Evolutionary conservation across 306 rosid species (phyloP), one percentile per base, ranked within the genome.

Genomic region (Ceratonia siliqua): DNA sequence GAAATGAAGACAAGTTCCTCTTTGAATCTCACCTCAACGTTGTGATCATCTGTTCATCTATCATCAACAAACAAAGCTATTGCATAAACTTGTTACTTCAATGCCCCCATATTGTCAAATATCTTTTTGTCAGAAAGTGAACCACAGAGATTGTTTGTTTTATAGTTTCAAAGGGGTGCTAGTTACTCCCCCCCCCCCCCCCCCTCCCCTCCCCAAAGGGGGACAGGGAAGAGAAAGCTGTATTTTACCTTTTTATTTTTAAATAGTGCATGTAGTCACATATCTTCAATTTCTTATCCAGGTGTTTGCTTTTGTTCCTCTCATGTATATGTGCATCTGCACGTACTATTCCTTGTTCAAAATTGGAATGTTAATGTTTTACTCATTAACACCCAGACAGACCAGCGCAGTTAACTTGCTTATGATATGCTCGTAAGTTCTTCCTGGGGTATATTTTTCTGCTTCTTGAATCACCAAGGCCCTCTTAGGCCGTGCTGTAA

Each of bases 361-460:
- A 82, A 80, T 94, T 78, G 98, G 98, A 75, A 91, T 79, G 85
- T 77, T 88, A 84, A 85, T 87, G 90, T 91, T 94, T 79, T 94
- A 94, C 88, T 89, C 98, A 69, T 78, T 94, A 75, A 94, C 98
- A 36, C 98, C 98, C 35, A 85, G 90, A 81, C 97, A 90, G 81
- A 91, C 97, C 36, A 91, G 96, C 84, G 87, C 99, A 17, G 99
- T 94, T 69, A 91, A 84, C 87, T 83, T 94, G 92, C 97, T 94
- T 79, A 90, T 94, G 96, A 94, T 94, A 84, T 94, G 99, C 96
- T 88, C 99, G 99, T 94, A 86, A 91, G 98, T 86, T 70, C 54
- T 71, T 78, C 42, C 58, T 70, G n/a, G n/a, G n/a, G n/a, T n/a
- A n/a, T n/a, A n/a, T 77, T 30, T 64, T 59, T 65, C 66, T 68